These are phyloP conservation scores for Cercophora sp. DNA, from an alignment of 495 filamentous ascomycete species.

Conservation along the genomic window DNA sequence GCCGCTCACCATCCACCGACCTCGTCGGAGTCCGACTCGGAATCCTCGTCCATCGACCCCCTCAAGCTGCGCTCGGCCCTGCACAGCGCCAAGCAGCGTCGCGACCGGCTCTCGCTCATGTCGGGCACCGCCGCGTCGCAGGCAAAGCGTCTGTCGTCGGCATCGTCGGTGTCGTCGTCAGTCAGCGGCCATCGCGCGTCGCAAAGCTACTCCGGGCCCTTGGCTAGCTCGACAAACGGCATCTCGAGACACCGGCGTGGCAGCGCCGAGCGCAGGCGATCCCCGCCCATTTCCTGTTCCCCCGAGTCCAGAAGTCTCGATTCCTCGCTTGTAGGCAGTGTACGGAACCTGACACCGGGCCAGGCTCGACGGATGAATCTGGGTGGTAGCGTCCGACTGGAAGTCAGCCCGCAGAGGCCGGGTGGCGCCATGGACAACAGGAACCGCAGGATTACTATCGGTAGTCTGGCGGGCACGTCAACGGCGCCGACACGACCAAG, in stretches of 20 bases:
- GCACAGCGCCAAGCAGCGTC: constrained; percentile 41
- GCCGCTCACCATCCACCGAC: too few relatives aligned
- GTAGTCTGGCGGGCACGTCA: background rate
- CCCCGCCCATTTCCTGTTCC: constrained; percentile 43
- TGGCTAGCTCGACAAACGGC: constrained; percentile 41
- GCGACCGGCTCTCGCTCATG: constrained; percentile 32
- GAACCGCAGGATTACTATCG: background rate
- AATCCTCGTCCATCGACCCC: constrained; percentile 39
- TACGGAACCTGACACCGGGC: constrained; percentile 33
- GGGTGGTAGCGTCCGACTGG: constrained; percentile 29
- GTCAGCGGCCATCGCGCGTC: constrained; percentile 21
- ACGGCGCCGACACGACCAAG: constrained; percentile 13
- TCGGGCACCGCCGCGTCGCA: constrained; percentile 19
- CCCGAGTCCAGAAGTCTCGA: constrained; percentile 24
- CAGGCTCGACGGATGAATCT: constrained; percentile 46
- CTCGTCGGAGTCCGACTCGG: constrained; percentile 41
- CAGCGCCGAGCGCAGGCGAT: constrained; percentile 38
- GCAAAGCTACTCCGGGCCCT: constrained; percentile 28
- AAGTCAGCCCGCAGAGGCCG: constrained; percentile 14
- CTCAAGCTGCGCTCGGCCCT: constrained; percentile 44
- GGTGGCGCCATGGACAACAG: constrained; percentile 4
- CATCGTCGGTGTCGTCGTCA: constrained; percentile 21
- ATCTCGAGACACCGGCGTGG: constrained; percentile 40
- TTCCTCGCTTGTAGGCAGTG: constrained; percentile 2
- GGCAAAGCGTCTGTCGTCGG: constrained; percentile 36